A percentile compares a stretch with the other conserved stretches of the same genome.
Conservation (phyloP, 169 alveolate genomes). For the Cryptosporidium baileyi region DNA sequence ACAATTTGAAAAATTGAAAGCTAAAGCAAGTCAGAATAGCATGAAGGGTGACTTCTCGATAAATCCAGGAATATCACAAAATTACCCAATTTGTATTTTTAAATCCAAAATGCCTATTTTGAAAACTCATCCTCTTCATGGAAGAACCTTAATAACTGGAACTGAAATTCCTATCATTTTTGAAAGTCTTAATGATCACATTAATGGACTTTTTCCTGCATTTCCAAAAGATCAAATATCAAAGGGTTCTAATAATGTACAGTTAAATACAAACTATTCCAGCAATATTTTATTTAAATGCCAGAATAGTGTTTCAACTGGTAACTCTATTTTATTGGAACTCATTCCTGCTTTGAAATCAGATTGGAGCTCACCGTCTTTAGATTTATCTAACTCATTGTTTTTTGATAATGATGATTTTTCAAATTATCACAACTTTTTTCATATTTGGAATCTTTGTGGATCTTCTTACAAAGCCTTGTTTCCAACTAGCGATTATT, state of each 20-base stretch:
- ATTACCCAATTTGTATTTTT: conserved; percentile 44
- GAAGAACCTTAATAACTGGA: conserved; percentile 42
- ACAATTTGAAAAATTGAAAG: conserved; percentile 9
- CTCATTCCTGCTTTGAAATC: conserved; percentile 43
- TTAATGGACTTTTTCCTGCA: conserved; percentile 13
- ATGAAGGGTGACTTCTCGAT: neutral
- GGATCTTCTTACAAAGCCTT: neutral
- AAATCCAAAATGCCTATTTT: neutral
- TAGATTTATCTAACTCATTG: conserved; percentile 27
- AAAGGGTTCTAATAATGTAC: neutral
- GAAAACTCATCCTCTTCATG: conserved; percentile 42
- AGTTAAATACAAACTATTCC: neutral
- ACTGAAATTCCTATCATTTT: conserved; percentile 1
- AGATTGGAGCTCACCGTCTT: conserved; percentile 19
- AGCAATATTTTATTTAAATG: neutral
- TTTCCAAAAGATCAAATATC: neutral
- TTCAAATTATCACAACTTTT: too few species aligned
- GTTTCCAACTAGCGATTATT: neutral
- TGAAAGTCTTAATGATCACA: neutral
- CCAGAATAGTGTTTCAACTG: neutral
- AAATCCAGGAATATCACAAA: neutral
- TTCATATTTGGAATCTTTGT: conserved; percentile 13
- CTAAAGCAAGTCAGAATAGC: neutral
- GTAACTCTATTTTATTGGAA: neutral
- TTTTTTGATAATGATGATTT: neutral